phyloP scores from a whole-genome alignment of 2,329 filamentous ascomycete genomes.

The Botrytis elliptica region DNA sequence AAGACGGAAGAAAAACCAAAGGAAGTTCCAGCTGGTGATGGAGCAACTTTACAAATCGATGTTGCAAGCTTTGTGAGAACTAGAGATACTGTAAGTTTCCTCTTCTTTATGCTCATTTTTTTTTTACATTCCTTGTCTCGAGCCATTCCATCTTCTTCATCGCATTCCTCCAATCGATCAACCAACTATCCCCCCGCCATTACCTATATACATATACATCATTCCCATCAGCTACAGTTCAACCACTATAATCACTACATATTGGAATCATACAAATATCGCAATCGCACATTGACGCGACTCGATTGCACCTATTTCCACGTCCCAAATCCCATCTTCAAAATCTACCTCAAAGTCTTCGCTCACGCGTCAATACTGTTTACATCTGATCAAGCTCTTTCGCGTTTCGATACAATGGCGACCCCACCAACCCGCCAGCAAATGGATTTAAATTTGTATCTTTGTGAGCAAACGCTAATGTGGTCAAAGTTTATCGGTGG shows the following conservation, averaged over 20 bases:
- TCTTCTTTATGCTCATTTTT: conserved; percentile 8
- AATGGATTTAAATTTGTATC: conserved; percentile 26
- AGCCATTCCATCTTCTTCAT: conserved; percentile 23
- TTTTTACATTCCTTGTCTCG: conserved; percentile 18
- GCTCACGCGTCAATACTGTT: conserved; percentile 35
- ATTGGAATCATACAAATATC: neutral
- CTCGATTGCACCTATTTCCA: conserved; percentile 25
- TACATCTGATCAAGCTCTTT: conserved; percentile 24
- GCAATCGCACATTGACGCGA: conserved; percentile 26
- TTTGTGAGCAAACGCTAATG: conserved; percentile 34
- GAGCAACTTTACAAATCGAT: conserved; percentile 50
- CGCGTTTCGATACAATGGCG: conserved; percentile 19
- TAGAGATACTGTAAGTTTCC: conserved; percentile 66
- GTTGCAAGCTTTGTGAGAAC: conserved; percentile 77
- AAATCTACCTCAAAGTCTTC: conserved; percentile 22
- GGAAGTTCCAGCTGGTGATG: conserved; percentile 23
- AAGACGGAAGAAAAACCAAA: conserved; percentile 40
- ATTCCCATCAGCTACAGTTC: neutral
- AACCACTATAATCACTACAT: neutral
- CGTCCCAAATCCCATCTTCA: conserved; percentile 22
- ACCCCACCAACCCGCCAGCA: conserved; percentile 25
- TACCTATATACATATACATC: neutral
- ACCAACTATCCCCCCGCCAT: conserved; percentile 18
- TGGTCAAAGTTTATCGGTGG: conserved; percentile 66
- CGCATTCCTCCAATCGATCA: conserved; percentile 23